Conservation (phyloP, 1,284 basidiomycete genomes). For the Austroboletus olivaceoglutinosus region DNA sequence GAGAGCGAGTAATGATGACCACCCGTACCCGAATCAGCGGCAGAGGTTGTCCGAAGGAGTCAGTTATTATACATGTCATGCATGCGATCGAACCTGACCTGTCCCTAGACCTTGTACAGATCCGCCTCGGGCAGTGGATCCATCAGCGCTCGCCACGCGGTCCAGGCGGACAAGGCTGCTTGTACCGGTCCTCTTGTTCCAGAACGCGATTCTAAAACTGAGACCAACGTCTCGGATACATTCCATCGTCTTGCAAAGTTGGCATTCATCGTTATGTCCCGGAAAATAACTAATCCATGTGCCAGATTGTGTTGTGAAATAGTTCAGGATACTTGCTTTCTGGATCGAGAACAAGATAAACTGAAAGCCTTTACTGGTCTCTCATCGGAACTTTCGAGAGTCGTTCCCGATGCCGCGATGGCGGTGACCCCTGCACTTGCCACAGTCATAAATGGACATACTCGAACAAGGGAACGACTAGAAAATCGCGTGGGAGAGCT, state of each 20-base stretch:
- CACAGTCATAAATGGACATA: constrained; percentile 42
- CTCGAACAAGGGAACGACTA: constrained; percentile 41
- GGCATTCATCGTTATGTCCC: constrained; percentile 12
- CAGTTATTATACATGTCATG: constrained; percentile 8
- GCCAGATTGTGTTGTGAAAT: constrained; percentile 45
- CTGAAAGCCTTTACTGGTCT: constrained; percentile 46
- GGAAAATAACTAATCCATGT: constrained; percentile 10
- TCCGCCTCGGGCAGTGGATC: constrained; percentile 7
- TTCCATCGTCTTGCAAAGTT: constrained; percentile 44
- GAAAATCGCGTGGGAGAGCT: constrained; percentile 40
- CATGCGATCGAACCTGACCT: constrained; percentile 13
- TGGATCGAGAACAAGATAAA: constrained; percentile 42
- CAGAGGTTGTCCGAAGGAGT: constrained; percentile 29
- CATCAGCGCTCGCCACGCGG: constrained; percentile 6
- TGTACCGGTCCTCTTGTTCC: background rate
- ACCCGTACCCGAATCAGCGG: constrained; percentile 31
- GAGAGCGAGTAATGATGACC: constrained; percentile 26
- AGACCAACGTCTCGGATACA: constrained; percentile 18
- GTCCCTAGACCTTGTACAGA: constrained; percentile 11
- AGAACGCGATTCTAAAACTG: constrained; percentile 7
- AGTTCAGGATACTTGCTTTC: constrained; percentile 40
- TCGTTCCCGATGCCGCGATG: constrained; percentile 40
- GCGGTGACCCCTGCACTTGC: constrained; percentile 45
- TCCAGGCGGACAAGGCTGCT: constrained; percentile 7
- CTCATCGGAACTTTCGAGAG: constrained; percentile 44